phyloP scores from a whole-genome alignment of 495 filamentous ascomycete species.

The Parachaetomium inaequale region DNA sequence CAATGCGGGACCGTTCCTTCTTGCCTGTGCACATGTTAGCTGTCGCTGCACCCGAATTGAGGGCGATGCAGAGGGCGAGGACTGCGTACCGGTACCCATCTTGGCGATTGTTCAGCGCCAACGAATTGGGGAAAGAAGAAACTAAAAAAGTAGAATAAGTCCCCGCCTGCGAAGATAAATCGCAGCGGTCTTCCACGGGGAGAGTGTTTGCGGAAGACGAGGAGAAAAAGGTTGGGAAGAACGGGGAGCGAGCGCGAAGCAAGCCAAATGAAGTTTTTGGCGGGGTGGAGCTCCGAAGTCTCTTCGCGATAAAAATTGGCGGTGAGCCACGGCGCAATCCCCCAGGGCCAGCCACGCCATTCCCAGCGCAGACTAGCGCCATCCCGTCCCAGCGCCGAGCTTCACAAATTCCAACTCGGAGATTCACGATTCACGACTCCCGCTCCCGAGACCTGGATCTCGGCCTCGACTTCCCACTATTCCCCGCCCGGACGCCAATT shows the following conservation, averaged over 20 bases:
- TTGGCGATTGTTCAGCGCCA: constrained; percentile 24
- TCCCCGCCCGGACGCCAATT: constrained; percentile 9
- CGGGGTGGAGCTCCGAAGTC: constrained; percentile 27
- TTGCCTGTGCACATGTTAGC: constrained; percentile 51
- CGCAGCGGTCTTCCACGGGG: constrained; percentile 24
- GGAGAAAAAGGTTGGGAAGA: constrained; percentile 21
- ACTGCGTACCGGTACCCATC: constrained; percentile 70
- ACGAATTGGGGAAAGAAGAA: background rate
- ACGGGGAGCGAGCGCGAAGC: constrained; percentile 1
- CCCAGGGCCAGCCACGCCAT: constrained; percentile 5
- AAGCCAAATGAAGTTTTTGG: constrained; percentile 29
- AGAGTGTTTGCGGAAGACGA: constrained; percentile 24
- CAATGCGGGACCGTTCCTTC: constrained; percentile 81
- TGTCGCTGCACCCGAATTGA: background rate
- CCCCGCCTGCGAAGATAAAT: constrained; percentile 26
- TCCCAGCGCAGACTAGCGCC: constrained; percentile 20
- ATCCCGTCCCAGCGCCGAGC: constrained; percentile 9
- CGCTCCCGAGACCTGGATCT: constrained; percentile 5
- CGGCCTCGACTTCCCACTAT: constrained; percentile 11
- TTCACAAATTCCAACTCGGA: constrained; percentile 30
- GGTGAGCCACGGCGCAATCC: constrained; percentile 27
- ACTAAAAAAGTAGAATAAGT: constrained; percentile 11
- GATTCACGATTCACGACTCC: constrained; percentile 3
- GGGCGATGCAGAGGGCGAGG: background rate
- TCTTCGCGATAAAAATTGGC: constrained; percentile 23